Base-by-base conservation (phyloP, 1,284 basidiomycete genomes). In the Meripilus lineatus region DNA sequence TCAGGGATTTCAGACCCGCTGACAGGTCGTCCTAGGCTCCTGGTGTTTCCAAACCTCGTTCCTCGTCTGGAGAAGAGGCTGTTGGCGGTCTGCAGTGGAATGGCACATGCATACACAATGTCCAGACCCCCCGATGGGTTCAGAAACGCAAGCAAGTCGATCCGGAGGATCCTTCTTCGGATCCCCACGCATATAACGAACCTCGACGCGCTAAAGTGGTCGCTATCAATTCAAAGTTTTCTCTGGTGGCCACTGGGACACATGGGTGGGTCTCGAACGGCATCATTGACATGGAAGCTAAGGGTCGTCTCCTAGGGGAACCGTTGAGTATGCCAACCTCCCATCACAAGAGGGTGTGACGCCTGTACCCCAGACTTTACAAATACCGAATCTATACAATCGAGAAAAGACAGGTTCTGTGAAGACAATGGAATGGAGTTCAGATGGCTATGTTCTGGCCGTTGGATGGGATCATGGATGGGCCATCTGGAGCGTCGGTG, bases 361-460 rank as follows among this genome's bases (percentile, higher is more conserved):
- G 50, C 74, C 79, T 40, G 71, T 72, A 57, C 72, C 80, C 41
- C 70, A 82, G 58, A 60, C 62, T 50, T 56, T 88, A 41, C 62
- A 77, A 32, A 62, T 82, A 34, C 79, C 81, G 5, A 76, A 75
- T 48, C 69, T 76, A 32, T 75, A 79, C 51, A 72, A 72, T 45
- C 68, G 69, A 49, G 62, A 68, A 44, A 55, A 75, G 4, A 81
- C 81, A 1, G 94, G 94, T 0, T 63, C 74, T n/a, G 85, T 97
- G 2, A 78, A 67, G 36, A 67, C 79, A 11, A 73, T 97, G 62
- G 81, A 91, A 52, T 97, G 93, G 91, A 94, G 85, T 45, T 89
- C 88, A 2, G 96, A 99, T 64, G 96, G 95, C 1, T 93, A 96
- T 64, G 92, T 91, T 1, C 72, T 99, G n/a, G 94, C 93, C n/a